These are phyloP conservation scores for Knoxdaviesia capensis DNA, from an alignment of 2,329 filamentous ascomycete species.

Conservation along the genomic window DNA sequence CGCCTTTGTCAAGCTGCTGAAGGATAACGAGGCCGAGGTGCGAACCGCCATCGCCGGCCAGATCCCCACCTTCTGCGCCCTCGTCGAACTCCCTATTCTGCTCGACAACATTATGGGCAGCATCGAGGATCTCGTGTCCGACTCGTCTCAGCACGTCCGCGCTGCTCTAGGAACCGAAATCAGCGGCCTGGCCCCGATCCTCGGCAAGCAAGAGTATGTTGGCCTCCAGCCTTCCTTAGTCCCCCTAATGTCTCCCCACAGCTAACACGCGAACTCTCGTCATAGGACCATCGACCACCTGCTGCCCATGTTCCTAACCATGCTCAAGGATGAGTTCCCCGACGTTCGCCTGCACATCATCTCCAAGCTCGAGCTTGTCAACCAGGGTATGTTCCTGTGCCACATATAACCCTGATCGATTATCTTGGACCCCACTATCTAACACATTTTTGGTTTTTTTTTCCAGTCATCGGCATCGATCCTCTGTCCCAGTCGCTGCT, in stretches of 20 bases:
- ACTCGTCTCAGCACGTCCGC: slow-evolving; percentile 90
- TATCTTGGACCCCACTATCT: slow-evolving; percentile 2
- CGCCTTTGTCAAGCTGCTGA: slow-evolving; percentile 90
- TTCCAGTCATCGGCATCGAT: slow-evolving; percentile 84
- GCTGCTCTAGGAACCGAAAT: slow-evolving; percentile 92
- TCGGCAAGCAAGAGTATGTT: slow-evolving; percentile 88
- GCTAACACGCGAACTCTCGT: slow-evolving; percentile 5
- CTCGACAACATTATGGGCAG: slow-evolving; percentile 93
- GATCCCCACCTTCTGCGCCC: slow-evolving; percentile 86
- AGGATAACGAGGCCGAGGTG: slow-evolving; percentile 95
- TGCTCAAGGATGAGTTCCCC: slow-evolving; percentile 98
- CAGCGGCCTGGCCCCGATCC: slow-evolving; percentile 84
- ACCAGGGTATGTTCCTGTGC: slow-evolving; percentile 44
- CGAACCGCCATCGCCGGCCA: slow-evolving; percentile 92
- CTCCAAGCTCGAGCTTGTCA: slow-evolving; percentile 96
- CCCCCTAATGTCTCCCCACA: neutral
- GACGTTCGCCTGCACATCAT: slow-evolving; percentile 98
- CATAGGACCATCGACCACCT: slow-evolving; percentile 81
- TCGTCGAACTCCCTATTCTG: slow-evolving; percentile 73
- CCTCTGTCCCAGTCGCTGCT: slow-evolving; percentile 89
- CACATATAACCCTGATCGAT: neutral
- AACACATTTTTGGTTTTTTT: slow-evolving; percentile 2
- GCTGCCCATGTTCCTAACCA: slow-evolving; percentile 95
- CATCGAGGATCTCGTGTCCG: slow-evolving; percentile 88
- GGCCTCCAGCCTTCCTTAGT: neutral